A percentile compares a stretch with the other conserved stretches of the same genome.
Conservation (phyloP, 2,329 filamentous ascomycete genomes). For the Ascochyta koolunga region DNA sequence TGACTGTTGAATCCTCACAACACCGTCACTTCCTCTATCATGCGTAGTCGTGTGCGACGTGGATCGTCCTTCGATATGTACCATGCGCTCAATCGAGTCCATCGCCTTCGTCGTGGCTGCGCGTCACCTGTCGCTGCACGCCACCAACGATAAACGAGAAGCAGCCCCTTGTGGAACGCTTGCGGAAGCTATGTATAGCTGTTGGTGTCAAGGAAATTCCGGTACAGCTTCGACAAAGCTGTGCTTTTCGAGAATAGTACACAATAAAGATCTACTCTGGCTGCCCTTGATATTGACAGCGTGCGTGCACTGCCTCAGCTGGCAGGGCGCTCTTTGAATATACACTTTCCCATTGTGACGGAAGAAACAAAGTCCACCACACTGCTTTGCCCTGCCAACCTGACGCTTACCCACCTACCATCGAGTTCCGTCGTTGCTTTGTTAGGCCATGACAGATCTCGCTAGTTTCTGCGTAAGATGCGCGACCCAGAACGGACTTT, state of each 20-base stretch:
- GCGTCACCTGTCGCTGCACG: slow-evolving; percentile 9
- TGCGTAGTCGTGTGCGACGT: slow-evolving; percentile 5
- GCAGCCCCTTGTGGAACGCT: slow-evolving; percentile 4
- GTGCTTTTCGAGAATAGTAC: neutral
- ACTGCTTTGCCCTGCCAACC: neutral
- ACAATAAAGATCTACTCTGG: neutral
- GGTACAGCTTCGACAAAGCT: slow-evolving; percentile 3
- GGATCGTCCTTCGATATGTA: slow-evolving; percentile 15
- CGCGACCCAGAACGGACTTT: neutral
- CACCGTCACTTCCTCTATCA: neutral
- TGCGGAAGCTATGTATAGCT: slow-evolving; percentile 2
- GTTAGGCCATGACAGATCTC: neutral
- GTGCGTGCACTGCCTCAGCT: neutral
- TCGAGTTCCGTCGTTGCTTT: slow-evolving; percentile 4
- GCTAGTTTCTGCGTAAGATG: neutral
- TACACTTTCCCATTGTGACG: neutral
- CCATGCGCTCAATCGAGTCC: slow-evolving; percentile 1
- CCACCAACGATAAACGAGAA: slow-evolving; percentile 12
- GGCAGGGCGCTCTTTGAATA: slow-evolving; percentile 1
- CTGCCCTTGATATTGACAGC: neutral
- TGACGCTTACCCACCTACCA: neutral
- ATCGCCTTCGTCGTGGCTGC: slow-evolving; percentile 1
- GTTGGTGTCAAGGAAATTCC: neutral
- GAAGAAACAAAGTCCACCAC: slow-evolving; percentile 6
- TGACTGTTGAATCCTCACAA: slow-evolving; percentile 6